Evolutionary conservation across 345 rosid species (phyloP).

Genomic region (Lumnitzera racemosa): DNA sequence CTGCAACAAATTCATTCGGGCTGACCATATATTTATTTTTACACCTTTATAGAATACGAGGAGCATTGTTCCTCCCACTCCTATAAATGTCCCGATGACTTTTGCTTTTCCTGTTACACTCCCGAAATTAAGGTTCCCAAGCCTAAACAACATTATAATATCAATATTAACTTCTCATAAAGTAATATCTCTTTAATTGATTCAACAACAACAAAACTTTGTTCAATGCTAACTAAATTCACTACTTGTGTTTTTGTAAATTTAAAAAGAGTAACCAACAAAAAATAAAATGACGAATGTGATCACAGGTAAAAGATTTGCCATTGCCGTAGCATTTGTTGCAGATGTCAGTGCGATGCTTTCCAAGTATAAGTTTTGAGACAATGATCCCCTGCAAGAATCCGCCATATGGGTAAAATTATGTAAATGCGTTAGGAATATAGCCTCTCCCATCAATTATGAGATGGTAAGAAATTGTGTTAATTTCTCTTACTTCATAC

Average conservation of each 20-base stretch:
- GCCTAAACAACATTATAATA: conserved; percentile 11
- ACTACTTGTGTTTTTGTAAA: too few species aligned
- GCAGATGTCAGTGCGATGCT: conserved; percentile 47
- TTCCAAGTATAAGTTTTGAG: conserved; percentile 25
- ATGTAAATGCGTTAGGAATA: too few species aligned
- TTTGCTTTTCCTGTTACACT: conserved; percentile 37
- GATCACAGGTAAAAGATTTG: conserved; percentile 36
- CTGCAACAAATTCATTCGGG: conserved; percentile 27
- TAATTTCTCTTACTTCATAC: too few species aligned
- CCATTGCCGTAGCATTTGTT: conserved; percentile 39
- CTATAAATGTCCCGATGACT: conserved; percentile 41
- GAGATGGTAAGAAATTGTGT: too few species aligned
- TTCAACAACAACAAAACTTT: neutral
- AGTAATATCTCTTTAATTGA: neutral
- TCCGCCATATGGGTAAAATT: too few species aligned
- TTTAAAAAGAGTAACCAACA: neutral
- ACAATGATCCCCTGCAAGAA: conserved; percentile 23
- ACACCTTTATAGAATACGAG: conserved; percentile 49
- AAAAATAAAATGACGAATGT: conserved; percentile 23
- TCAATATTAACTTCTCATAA: neutral
- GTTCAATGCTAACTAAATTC: neutral
- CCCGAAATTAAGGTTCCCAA: conserved; percentile 32
- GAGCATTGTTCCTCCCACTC: conserved; percentile 48
- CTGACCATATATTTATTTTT: conserved; percentile 23
- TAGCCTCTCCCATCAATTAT: too few species aligned